These are phyloP conservation scores for Hibiscus mutabilis DNA, from an alignment of 345 rosid genomes.

Conservation along the genomic window DNA sequence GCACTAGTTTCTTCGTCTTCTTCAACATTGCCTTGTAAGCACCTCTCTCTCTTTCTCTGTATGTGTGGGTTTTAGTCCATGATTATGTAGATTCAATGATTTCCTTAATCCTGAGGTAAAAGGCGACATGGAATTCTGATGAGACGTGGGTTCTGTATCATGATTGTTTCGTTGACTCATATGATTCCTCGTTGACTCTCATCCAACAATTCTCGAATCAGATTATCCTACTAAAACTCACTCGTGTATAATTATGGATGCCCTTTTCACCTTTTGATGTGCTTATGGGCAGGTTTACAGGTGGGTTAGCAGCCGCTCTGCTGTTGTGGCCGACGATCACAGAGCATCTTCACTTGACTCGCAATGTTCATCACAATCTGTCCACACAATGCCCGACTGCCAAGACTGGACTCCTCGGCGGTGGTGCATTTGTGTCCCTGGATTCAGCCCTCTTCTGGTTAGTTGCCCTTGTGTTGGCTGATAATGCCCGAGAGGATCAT, in stretches of 20 bases:
- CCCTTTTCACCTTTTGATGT: too few species aligned
- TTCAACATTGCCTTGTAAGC: constrained; percentile 77
- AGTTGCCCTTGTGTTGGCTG: constrained; percentile 67
- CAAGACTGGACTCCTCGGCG: constrained; percentile 78
- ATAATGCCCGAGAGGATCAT: constrained; percentile 84
- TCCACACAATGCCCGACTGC: constrained; percentile 66
- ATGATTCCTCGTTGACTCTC: too few species aligned
- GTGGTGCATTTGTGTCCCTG: constrained; percentile 88
- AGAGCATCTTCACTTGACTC: constrained; percentile 60
- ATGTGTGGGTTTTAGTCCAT: background rate
- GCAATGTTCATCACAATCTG: constrained; percentile 50
- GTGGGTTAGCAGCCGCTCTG: constrained; percentile 51
- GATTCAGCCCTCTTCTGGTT: constrained; percentile 85
- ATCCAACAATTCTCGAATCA: too few species aligned
- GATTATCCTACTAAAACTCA: too few species aligned
- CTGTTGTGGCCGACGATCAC: constrained; percentile 76
- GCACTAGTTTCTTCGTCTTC: constrained; percentile 51
- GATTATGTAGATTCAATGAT: background rate
- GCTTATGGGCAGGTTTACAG: constrained; percentile 34
- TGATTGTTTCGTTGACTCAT: too few species aligned
- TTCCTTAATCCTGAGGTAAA: background rate
- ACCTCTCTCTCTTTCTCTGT: background rate
- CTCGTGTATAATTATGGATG: too few species aligned
- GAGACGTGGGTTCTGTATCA: too few species aligned
- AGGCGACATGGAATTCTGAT: too few species aligned